Percentiles rank a stretch among this genome's conserved stretches.
Evolutionary conservation across 75 land plant species (phyloP).

Genomic region (Pseudotsuga menziesii): DNA sequence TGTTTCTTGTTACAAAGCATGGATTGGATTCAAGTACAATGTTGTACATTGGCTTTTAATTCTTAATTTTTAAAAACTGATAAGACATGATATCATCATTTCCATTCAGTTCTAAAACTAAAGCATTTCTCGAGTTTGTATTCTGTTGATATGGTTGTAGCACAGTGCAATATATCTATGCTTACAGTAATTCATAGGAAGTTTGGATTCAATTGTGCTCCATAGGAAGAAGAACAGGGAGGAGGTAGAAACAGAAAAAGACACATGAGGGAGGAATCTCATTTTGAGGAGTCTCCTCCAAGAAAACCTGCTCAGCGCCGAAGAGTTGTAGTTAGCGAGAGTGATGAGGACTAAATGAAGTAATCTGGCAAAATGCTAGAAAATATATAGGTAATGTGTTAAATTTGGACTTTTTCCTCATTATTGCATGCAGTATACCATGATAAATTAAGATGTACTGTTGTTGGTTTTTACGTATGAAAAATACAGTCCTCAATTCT

Average conservation of each 20-base stretch:
- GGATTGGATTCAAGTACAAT: neutral
- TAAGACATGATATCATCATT: neutral
- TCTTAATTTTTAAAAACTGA: neutral
- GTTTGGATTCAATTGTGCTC: neutral
- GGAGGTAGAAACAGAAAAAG: constrained; percentile 66
- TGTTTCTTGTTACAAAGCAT: neutral
- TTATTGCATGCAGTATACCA: too few species aligned
- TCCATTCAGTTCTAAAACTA: constrained; percentile 1
- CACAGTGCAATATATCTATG: neutral
- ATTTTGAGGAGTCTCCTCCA: constrained; percentile 56
- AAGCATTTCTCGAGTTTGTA: neutral
- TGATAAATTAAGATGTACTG: too few species aligned
- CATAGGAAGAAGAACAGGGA: constrained; percentile 50
- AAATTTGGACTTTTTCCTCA: too few species aligned
- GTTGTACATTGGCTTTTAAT: neutral
- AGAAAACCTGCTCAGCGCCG: constrained; percentile 58
- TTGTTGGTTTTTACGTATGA: too few species aligned
- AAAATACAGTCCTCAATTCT: too few species aligned
- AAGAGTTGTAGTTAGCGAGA: constrained; percentile 87
- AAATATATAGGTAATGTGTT: too few species aligned
- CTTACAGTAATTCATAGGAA: constrained; percentile 1
- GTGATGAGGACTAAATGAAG: constrained; percentile 80
- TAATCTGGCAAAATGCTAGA: too few species aligned
- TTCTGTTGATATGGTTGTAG: neutral
- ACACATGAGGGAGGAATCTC: constrained; percentile 12